Conservation (phyloP, 2,329 filamentous ascomycete genomes). For the Blastomyces percursus region DNA sequence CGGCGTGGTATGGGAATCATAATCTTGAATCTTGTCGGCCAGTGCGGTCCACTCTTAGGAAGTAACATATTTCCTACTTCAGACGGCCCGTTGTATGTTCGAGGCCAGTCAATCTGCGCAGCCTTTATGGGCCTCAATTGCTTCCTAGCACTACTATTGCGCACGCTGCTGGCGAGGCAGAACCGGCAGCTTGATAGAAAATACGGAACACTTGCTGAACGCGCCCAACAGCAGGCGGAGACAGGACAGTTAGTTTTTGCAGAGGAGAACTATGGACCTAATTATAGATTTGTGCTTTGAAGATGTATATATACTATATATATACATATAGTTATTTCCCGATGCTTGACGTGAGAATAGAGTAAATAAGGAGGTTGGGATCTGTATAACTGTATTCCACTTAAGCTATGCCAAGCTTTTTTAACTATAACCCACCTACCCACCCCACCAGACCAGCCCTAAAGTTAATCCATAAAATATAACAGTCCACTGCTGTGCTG, state of each 20-base stretch:
- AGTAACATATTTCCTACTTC: constrained; percentile 50
- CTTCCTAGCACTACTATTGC: constrained; percentile 42
- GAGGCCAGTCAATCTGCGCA: constrained; percentile 51
- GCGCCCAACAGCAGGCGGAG: constrained; percentile 7
- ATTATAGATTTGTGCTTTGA: constrained; percentile 28
- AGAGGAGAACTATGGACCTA: constrained; percentile 33
- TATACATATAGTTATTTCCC: background rate
- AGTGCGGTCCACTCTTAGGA: constrained; percentile 52
- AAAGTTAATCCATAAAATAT: no score
- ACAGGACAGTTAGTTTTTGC: constrained; percentile 16
- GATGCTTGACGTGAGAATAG: background rate
- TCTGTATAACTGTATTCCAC: background rate
- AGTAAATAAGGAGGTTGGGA: background rate
- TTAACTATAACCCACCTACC: no score
- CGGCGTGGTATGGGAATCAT: constrained; percentile 56
- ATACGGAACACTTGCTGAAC: constrained; percentile 26
- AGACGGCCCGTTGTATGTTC: constrained; percentile 40
- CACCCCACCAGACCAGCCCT: no score
- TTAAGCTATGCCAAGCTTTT: background rate
- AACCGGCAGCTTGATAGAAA: constrained; percentile 49
- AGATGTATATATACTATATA: background rate
- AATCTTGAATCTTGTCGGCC: constrained; percentile 57
- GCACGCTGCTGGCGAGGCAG: constrained; percentile 47
- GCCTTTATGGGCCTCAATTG: constrained; percentile 52
- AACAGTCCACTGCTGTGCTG: background rate